A percentile compares a stretch with the other conserved stretches of the same genome.
phyloP scores from a whole-genome alignment of 2,329 filamentous ascomycete species.

The Penicillium concentricum region DNA sequence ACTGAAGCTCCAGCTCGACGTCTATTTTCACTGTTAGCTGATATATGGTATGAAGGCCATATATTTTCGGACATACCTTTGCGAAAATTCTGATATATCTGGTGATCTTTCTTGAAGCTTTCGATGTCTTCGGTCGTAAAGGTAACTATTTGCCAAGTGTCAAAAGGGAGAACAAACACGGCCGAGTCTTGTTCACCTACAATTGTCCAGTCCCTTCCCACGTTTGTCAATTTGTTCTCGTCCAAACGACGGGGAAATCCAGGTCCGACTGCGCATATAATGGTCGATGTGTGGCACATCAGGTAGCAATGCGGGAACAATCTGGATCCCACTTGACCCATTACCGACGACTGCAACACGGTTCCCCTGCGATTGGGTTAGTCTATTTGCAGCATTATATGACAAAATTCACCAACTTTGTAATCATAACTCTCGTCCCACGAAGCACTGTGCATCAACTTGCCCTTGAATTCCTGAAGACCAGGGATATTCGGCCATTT shows the following conservation, averaged over 20 bases:
- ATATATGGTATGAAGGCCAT: too few relatives aligned
- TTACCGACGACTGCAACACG: slow-evolving; percentile 39
- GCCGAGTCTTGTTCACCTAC: slow-evolving; percentile 16
- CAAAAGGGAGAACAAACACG: not conserved
- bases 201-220: slow-evolving; percentile 28
- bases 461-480: slow-evolving; percentile 47
- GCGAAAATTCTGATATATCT: slow-evolving; percentile 34
- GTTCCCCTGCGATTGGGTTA: slow-evolving; percentile 26
- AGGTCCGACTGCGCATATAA: slow-evolving; percentile 35
- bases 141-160: slow-evolving; percentile 13
- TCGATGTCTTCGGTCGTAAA: slow-evolving; percentile 35
- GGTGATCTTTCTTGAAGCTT: slow-evolving; percentile 32
- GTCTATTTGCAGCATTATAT: not conserved
- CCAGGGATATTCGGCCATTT: slow-evolving; percentile 50
- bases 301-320: slow-evolving; percentile 39
- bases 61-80: slow-evolving; percentile 25
- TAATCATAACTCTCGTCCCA: slow-evolving; percentile 44
- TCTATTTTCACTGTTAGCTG: slow-evolving; percentile 16
- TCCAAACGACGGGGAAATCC: slow-evolving; percentile 32
- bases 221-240: slow-evolving; percentile 29
- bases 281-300: slow-evolving; percentile 43
- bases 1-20: slow-evolving; percentile 35
- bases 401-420: slow-evolving; percentile 17
- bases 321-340: slow-evolving; percentile 44
- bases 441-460: slow-evolving; percentile 45